Evolutionary conservation across 441 rosid species (phyloP).

Genomic region (Iberis amara): DNA sequence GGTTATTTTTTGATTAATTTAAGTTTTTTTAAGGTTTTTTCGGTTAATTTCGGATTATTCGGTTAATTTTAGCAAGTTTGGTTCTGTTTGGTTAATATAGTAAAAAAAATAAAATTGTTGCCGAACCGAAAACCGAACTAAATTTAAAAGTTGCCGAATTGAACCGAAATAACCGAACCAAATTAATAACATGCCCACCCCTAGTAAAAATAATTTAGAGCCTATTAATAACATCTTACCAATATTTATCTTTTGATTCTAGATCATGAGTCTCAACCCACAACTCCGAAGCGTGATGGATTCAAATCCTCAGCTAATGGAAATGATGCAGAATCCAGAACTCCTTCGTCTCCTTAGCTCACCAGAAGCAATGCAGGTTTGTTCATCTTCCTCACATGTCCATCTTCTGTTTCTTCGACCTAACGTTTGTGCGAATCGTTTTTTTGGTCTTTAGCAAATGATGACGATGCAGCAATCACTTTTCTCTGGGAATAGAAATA

Average conservation of each 20-base stretch:
- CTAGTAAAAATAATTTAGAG: too few relatives aligned
- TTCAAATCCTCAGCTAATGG: constrained; percentile 52
- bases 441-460: constrained; percentile 40
- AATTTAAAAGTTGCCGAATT: too few relatives aligned
- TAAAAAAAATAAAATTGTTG: too few relatives aligned
- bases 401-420: constrained; percentile 4
- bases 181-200: constrained; percentile 4
- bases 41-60: too few relatives aligned
- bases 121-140: too few relatives aligned
- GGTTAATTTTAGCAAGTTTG: too few relatives aligned
- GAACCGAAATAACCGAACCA: too few relatives aligned
- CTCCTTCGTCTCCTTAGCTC: constrained; percentile 46
- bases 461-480: constrained; percentile 41
- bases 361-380: constrained; percentile 51
- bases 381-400: constrained; percentile 6
- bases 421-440: constrained; percentile 9
- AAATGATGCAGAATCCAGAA: constrained; percentile 60
- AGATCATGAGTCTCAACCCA: constrained; percentile 51
- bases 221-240: too few relatives aligned
- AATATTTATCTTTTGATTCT: constrained; percentile 20
- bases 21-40: too few relatives aligned
- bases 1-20: too few relatives aligned
- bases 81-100: too few relatives aligned
- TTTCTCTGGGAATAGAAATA: constrained; percentile 36
- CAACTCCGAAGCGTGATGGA: constrained; percentile 50